These are phyloP conservation scores for Penicillium occitanis DNA, from an alignment of 2,329 filamentous ascomycete species.

Conservation along the genomic window DNA sequence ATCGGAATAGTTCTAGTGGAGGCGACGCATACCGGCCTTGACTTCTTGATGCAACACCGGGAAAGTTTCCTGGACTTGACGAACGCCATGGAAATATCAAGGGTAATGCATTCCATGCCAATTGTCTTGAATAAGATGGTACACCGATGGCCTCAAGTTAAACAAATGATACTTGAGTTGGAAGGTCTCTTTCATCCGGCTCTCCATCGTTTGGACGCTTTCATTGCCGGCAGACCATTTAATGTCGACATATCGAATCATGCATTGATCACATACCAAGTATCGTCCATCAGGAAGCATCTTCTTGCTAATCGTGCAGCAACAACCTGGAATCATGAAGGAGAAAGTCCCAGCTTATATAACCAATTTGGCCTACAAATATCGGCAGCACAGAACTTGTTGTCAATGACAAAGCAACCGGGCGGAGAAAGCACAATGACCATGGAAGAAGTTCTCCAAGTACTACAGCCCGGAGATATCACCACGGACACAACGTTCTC, in stretches of 20 bases:
- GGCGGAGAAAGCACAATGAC: background rate
- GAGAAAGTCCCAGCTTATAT: background rate
- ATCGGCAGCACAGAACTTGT: background rate
- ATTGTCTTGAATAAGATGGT: background rate
- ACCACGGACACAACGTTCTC: background rate
- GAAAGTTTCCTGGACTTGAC: background rate
- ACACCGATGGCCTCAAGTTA: background rate
- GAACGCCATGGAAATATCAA: background rate
- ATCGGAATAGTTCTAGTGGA: background rate
- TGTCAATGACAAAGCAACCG: background rate
- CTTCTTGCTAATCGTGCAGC: background rate
- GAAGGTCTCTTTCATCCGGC: background rate
- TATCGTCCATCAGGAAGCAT: background rate
- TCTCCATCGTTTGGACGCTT: background rate
- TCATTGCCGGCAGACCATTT: background rate
- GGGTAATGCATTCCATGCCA: background rate
- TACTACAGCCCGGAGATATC: background rate
- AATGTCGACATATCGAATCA: background rate
- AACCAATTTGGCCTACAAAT: background rate
- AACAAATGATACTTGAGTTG: background rate
- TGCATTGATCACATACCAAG: background rate
- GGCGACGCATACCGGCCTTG: background rate
- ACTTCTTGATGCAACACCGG: background rate
- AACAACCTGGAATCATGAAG: background rate
- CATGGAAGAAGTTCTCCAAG: constrained; percentile 3